Evolutionary conservation across 495 filamentous ascomycete species (phyloP).

Genomic region (Podospora conica): DNA sequence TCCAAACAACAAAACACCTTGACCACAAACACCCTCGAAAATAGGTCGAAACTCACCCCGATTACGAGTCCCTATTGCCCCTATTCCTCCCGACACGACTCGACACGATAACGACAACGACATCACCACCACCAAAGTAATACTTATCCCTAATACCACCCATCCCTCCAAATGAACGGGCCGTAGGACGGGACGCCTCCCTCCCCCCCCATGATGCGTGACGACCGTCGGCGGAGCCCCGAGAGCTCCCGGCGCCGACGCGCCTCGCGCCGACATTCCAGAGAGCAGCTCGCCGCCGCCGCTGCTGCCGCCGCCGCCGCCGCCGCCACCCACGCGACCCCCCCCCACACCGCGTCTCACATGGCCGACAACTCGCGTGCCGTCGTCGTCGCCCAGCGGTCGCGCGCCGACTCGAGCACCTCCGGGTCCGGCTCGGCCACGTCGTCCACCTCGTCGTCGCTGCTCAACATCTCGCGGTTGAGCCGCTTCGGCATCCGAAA

Average conservation of each 20-base stretch:
- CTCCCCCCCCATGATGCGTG: conserved; percentile 30
- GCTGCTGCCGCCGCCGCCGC: conserved; percentile 23
- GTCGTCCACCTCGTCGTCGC: conserved; percentile 42
- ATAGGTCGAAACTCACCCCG: not conserved
- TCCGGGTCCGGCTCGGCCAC: conserved; percentile 36
- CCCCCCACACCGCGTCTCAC: conserved; percentile 29
- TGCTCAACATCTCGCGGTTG: conserved; percentile 39
- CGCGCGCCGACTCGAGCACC: conserved; percentile 34
- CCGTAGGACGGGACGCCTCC: conserved; percentile 15
- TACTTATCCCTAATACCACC: conserved; percentile 7
- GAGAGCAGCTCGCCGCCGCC: conserved; percentile 39
- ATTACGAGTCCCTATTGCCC: not conserved
- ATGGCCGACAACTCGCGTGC: conserved; percentile 26
- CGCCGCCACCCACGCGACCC: conserved; percentile 26
- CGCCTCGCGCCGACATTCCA: conserved; percentile 40
- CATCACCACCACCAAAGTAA: not conserved
- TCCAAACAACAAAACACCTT: not conserved
- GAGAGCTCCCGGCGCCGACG: conserved; percentile 45
- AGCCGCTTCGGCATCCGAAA: conserved; percentile 35
- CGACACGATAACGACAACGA: not conserved
- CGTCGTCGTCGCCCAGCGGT: conserved; percentile 25
- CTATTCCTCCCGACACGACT: not conserved
- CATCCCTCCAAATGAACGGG: conserved; percentile 20
- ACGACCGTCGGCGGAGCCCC: conserved; percentile 44
- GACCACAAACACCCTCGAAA: not conserved